These are phyloP conservation scores for Phytophthora foliorum DNA, from an alignment of 352 stramenopile genomes.

Conservation along the genomic window DNA sequence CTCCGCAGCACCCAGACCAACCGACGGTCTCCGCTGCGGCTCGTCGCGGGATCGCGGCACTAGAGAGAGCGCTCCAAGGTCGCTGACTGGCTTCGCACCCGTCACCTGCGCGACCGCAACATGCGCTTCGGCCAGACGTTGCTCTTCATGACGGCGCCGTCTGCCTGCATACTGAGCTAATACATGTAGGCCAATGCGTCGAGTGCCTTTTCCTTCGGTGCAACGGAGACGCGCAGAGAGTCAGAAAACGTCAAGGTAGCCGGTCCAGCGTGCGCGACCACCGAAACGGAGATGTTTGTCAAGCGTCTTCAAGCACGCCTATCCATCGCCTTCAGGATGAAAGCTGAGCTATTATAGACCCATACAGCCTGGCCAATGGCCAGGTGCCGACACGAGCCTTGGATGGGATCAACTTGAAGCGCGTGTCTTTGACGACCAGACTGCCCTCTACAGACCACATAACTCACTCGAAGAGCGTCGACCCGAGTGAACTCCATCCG, in stretches of 20 bases:
- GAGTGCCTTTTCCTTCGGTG: slow-evolving; percentile 2
- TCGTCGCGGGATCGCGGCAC: slow-evolving; percentile 9
- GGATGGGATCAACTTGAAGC: not conserved
- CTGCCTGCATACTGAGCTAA: slow-evolving; percentile 5
- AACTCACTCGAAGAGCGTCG: slow-evolving; percentile 10
- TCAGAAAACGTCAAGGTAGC: not conserved
- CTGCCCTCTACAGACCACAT: slow-evolving; percentile 5
- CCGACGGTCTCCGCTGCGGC: slow-evolving; percentile 15
- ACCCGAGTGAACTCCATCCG: slow-evolving; percentile 9
- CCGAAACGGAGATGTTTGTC: slow-evolving; percentile 13
- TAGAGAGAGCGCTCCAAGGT: slow-evolving; percentile 13
- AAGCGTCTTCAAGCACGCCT: slow-evolving; percentile 12
- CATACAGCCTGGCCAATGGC: too few species aligned
- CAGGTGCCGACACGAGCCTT: too few species aligned
- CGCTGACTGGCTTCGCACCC: slow-evolving; percentile 7
- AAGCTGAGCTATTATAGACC: too few species aligned
- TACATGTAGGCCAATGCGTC: too few species aligned
- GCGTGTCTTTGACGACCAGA: too few species aligned
- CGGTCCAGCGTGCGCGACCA: slow-evolving; percentile 17
- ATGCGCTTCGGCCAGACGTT: slow-evolving; percentile 20
- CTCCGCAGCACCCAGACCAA: not conserved
- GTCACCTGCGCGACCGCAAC: slow-evolving; percentile 29
- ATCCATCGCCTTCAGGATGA: slow-evolving; percentile 14
- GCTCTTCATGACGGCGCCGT: slow-evolving; percentile 6
- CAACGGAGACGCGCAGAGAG: not conserved